Base-by-base conservation (phyloP, 2,329 filamentous ascomycete genomes). In the Pseudogymnoascus sp. region DNA sequence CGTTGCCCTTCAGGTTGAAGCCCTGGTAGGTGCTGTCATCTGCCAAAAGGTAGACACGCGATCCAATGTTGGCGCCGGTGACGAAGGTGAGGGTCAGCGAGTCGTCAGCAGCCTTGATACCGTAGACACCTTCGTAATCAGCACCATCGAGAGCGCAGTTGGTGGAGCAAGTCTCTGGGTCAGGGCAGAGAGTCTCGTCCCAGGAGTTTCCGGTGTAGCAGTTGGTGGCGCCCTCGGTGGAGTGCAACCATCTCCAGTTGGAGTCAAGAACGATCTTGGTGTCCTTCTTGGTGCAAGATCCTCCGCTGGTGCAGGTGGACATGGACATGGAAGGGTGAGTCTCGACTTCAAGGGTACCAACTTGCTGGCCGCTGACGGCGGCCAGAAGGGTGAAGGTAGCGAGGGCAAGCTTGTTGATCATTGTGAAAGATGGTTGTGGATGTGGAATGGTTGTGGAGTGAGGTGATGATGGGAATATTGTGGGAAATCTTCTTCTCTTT, bases 41-140 rank as follows among this genome's bases (percentile, higher is more conserved):
- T 67, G 80, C 79, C 75, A 88, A 81, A 64, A 88, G 78, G 72
- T 87, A 88, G 47, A 85, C 74, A 67, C 86, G 81, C 60, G 82
- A 74, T 38, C 77, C 77, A 39, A 79, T 67, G 69, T 79, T 79
- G 67, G 71, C 75, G 59, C 71, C 74, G 63, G 79, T 83, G 64
- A 83, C 79, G 67, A 84, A 83, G 70, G 78, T 78, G 66, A 84
- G 74, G 67, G 73, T 79, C 65, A 84, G 73, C 63, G 76, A 71
- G 69, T 78, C 74, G 66, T 76, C 77, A 68, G 74, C 77, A 63
- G 81, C 75, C 58, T 73, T 78, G 68, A 83, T 78, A 67, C 81
- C 79, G 61, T 81, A 81, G 30, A 78, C 80, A 59, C 65, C 67
- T 3, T 70, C 43, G 68, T 81, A 81, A 64, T 80, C 77, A 57